Base-by-base conservation (phyloP, 176 grass and related monocot species). In the Leersia perrieri region DNA sequence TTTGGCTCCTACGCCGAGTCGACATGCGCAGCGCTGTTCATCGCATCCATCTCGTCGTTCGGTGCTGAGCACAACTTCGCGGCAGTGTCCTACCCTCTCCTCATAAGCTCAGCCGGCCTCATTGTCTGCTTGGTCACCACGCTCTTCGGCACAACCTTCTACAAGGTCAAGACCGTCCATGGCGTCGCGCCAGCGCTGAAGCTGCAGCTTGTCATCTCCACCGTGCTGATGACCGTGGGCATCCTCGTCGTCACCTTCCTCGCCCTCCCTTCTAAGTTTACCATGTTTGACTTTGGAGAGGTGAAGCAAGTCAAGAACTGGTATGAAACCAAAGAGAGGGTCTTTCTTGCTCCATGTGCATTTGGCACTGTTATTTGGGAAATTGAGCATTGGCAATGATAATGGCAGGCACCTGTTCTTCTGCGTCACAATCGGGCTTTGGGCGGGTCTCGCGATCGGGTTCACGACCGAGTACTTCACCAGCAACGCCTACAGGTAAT, bases 1-100 rank as follows among this genome's bases (percentile, higher is more conserved):
- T 97, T 97, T 58, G 94, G 94, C 39, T 97, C 94, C 55, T 93
- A 97, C 73, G 88, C 94, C 23, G 94, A 97, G 60, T 90, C 94
- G 55, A 91, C 94, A 23, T 97, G 94, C 78, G 88, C 88, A 7
- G 94, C 90, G 44, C 78, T 97, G 45, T 92, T 93, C 44, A 72
- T 97, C 7, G 93, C 88, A 5, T 93, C 90, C 29, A 90, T 97
- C 78, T 97, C 90, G 33, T 97, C 90, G 60, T 70, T 93, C 57
- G 92, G 92, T 28, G 39, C 75, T 45, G 85, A 69, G 16, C 92
- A 87, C 75, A 60, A 91, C 84, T 84, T 94, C 80, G 40, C 76
- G 15, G 86, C 89, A 1, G 60, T 91, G 51, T 31, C 33, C 22
- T 94, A 94, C 70, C 92, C 92, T 5, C 76, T 94, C 41, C 83